Base-by-base conservation (phyloP, 2,329 filamentous ascomycete species). In the Cladosporium sp. region DNA sequence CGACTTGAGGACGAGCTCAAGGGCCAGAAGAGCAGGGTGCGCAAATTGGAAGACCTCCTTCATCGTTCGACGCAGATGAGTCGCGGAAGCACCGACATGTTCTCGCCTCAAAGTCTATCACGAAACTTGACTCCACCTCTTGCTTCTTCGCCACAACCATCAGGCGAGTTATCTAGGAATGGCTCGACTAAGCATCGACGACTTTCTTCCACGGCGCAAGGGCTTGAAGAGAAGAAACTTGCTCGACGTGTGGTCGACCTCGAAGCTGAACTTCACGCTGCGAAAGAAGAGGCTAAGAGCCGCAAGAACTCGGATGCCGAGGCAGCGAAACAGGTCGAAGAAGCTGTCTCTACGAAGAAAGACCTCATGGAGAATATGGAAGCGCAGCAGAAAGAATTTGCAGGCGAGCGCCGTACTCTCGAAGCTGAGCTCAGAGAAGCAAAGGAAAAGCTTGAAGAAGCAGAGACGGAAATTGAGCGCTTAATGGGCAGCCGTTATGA, bases 321-420 rank as follows among this genome's bases (percentile, higher is more conserved):
- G 71, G 86, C 86, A 74, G 89, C 85, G 80, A 86, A 82, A 73
- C 89, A 89, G 72, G 86, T 97, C 67, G 88, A 95, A 69, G 94
- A 98, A 77, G 91, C 88, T 6, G 92, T 95, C 71, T 93, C 92
- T 2, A 97, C 91, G 0, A 99, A 99, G 78, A 91, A 91, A 72
- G 95, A 98, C 77, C 86, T 99, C 11, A 88, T 99, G 79, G 90
- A 92, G 69, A 99, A 99, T 74, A 92, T 99, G 81, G 93, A 98
- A 74, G 90, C 93, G 14, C 86, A 96, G 69, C 92, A 97, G 78
- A 88, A 88, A 29, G 95, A 98, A 73, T 97, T 97, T 71, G 84
- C 91, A 40, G 88, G 89, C 59, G 94, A 98, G 77, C 88, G 95
- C 46, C 92, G 91, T 73, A 90, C 89, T 11, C 82, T 98, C 0